Evolutionary conservation across 306 rosid species (phyloP), one percentile per base, ranked within the genome.

Genomic region (Calophaca sinica): DNA sequence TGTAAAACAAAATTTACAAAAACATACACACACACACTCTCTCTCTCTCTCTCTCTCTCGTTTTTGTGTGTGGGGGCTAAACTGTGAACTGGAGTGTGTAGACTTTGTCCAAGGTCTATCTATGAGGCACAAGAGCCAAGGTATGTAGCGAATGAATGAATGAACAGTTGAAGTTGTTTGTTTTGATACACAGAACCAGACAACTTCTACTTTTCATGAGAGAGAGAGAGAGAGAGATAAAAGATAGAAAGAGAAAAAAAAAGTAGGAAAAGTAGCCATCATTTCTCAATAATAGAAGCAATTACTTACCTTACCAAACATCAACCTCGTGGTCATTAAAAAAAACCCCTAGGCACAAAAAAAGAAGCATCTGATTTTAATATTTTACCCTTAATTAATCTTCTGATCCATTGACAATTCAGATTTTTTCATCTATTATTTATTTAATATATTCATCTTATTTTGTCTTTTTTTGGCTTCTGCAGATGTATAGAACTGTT

Each of bases 201-300:
- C 97, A 93, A 88, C 15, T 87, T 86, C 87, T 85, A 83, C 96
- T 86, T 89, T 90, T 85, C n/a, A 68, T 66, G 79, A 51, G 87
- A 75, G 79, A 84, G 74, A 81, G 79, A 51, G 87, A 75, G 79
- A 84, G 74, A 81, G 55, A 72, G 12, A 62, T 62, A 60, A 55
- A 64, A 75, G 62, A 77, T 49, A 44, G 55, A 62, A 32, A 82
- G 39, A 78, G 50, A 57, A 20, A 20, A 57, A 20, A 57, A 36
- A 64, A 65, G 63, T 69, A 68, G 72, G 78, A 80, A 87, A 89
- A 85, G 87, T 83, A 78, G 92, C 86, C 94, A 93, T 93, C 96
- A 93, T 93, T 93, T 91, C 96, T 87, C 94, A 93, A 91, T 93
- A 89, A 93, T 93, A 78, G 86, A 87, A 85, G 80, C 97, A 79